Evolutionary conservation across 768 basidiomycete species (phyloP), one percentile per base, ranked within the genome.

Genomic region (Rhodotorula paludigena): DNA sequence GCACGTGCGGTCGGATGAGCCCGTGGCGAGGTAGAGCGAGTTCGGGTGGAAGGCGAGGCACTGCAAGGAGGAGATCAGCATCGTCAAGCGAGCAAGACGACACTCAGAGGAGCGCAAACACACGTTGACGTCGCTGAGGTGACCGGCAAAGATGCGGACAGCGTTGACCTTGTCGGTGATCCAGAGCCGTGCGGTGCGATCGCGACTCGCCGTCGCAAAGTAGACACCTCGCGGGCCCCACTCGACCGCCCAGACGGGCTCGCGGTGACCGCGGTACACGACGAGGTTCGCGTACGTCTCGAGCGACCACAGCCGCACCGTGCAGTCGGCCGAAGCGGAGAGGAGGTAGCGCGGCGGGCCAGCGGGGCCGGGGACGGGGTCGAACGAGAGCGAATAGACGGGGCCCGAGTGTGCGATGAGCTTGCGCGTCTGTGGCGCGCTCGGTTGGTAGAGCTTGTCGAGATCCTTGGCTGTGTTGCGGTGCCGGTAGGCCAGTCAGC

Each of bases 201-300:
- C 96, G 60, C 96, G 82, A 74, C 92, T 93, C 25, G 86, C 93
- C 25, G 90, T 94, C 12, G 96, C 94, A 78, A 99, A 99, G 80
- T 99, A 97, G n/a, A 93, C 85, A 8, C 96, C 93, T 82, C 91
- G 87, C 16, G 96, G 94, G 75, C 90, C 93, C 96, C 96, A 99
- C 77, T 97, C 88, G 20, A 94, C 92, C 74, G 98, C 96, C 96
- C 96, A 99, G 1, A 99, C 87, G 0, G 96, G 92, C 78, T 96
- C 93, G 76, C 93, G 88, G 74, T 99, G 96, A 0, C 96, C 94
- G 41, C 92, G 84, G 77, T 92, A 99, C 11, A 88, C 92, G 28
- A 92, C 92, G 16, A 98, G 80, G 74, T 96, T 96, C 23, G 89
- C 85, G 83, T 92, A 86, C 1, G 94, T 96, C 70, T 98, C 92